Percentiles rank a stretch among this genome's conserved stretches.
phyloP scores from a whole-genome alignment of 495 filamentous ascomycete species.

The Penicillium dipodomyicola region DNA sequence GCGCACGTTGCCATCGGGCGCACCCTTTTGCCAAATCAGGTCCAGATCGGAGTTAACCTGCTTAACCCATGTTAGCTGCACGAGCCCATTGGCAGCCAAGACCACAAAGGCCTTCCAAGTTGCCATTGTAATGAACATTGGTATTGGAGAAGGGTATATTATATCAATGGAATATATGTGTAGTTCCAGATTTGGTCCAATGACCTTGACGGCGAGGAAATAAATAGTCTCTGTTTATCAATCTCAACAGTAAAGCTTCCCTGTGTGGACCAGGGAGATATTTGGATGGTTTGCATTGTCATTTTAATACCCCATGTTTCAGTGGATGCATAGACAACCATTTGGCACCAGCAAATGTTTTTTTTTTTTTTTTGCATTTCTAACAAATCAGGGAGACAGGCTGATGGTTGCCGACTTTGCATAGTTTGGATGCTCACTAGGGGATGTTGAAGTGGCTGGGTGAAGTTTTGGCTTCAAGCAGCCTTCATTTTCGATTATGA shows the following conservation, averaged over 20 bases:
- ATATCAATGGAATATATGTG: not conserved
- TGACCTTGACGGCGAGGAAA: not conserved
- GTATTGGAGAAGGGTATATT: not conserved
- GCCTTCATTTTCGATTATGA: constrained; percentile 8
- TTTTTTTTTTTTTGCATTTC: no score
- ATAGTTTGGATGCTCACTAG: not conserved
- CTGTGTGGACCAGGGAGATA: not conserved
- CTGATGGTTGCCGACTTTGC: constrained; percentile 3
- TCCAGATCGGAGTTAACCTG: constrained; percentile 30
- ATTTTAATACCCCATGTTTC: not conserved
- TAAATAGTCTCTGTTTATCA: not conserved
- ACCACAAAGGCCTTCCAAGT: constrained; percentile 12
- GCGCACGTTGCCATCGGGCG: constrained; percentile 40
- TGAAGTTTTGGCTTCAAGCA: not conserved
- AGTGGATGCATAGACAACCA: not conserved
- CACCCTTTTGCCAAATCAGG: constrained; percentile 40
- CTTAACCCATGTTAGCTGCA: constrained; percentile 19
- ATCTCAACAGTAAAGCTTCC: not conserved
- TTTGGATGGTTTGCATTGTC: not conserved
- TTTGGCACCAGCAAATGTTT: constrained; percentile 9
- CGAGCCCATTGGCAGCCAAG: constrained; percentile 11
- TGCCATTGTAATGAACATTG: constrained; percentile 7
- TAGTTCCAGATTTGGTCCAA: not conserved
- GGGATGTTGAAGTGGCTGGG: constrained; percentile 13
- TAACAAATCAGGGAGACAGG: constrained; percentile 1